These are phyloP conservation scores for Phytophthora kernoviae DNA, from an alignment of 352 stramenopile species.

Conservation along the genomic window DNA sequence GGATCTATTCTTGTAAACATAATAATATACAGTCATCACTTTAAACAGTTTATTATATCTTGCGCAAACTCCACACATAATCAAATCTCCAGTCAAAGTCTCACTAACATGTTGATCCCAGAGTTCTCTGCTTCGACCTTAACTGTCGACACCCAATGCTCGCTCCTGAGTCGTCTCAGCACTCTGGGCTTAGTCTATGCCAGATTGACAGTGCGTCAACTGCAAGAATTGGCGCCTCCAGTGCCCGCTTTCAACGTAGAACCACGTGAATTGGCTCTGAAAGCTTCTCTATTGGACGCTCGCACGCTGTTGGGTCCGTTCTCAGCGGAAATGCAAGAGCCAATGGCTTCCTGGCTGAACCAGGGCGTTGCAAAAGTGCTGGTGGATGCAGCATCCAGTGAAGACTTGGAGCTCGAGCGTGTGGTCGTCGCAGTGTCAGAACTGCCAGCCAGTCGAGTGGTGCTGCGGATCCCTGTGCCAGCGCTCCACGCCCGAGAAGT, in stretches of 20 bases:
- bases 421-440: slow-evolving; percentile 66
- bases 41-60: no score
- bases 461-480: slow-evolving; percentile 58
- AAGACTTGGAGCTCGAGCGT: slow-evolving; percentile 54
- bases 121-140: slow-evolving; percentile 16
- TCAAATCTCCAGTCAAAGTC: slow-evolving; percentile 4
- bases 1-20: no score
- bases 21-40: no score
- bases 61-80: slow-evolving; percentile 6
- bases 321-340: slow-evolving; percentile 54
- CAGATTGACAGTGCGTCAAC: slow-evolving; percentile 32
- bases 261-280: slow-evolving; percentile 35
- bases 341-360: slow-evolving; percentile 66
- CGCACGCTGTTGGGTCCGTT: slow-evolving; percentile 72
- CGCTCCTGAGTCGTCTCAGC: slow-evolving; percentile 49
- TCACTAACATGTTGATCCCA: slow-evolving; percentile 37
- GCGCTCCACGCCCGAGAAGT: slow-evolving; percentile 26
- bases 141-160: slow-evolving; percentile 22
- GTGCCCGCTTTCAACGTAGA: slow-evolving; percentile 31
- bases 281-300: slow-evolving; percentile 47
- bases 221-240: slow-evolving; percentile 36
- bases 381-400: slow-evolving; percentile 45
- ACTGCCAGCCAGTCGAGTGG: slow-evolving; percentile 62
- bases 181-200: slow-evolving; percentile 48
- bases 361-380: slow-evolving; percentile 63